Conservation (phyloP, 2,329 filamentous ascomycete genomes). For the Calonectria fujianensis region DNA sequence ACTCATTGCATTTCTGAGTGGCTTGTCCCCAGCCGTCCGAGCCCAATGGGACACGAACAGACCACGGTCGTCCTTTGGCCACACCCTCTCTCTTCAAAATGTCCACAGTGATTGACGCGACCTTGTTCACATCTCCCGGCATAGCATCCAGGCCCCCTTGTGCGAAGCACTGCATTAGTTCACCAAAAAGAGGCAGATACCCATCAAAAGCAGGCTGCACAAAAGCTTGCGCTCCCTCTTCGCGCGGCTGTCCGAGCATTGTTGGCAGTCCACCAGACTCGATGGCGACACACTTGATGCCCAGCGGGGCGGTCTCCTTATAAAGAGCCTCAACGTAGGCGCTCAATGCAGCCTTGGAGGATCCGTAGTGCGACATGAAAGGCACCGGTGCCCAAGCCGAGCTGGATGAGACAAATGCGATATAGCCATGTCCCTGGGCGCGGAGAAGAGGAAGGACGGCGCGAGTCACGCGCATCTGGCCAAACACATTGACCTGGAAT, state of each 20-base stretch:
- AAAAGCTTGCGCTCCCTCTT: constrained; percentile 22
- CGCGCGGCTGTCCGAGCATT: constrained; percentile 54
- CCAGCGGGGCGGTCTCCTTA: constrained; percentile 55
- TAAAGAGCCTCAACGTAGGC: constrained; percentile 55
- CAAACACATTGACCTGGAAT: constrained; percentile 57
- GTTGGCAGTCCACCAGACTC: constrained; percentile 59
- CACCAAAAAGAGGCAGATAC: constrained; percentile 26
- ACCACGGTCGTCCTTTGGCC: constrained; percentile 42
- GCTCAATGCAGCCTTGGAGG: constrained; percentile 57
- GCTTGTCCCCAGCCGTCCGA: constrained; percentile 34
- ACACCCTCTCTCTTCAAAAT: constrained; percentile 53
- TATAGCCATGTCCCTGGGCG: constrained; percentile 48
- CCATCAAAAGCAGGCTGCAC: constrained; percentile 2
- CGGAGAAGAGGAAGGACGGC: constrained; percentile 56
- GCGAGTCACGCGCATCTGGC: constrained; percentile 53
- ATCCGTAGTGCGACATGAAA: constrained; percentile 57
- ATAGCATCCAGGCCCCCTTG: neutral
- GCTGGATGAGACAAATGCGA: constrained; percentile 58
- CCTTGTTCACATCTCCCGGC: constrained; percentile 31
- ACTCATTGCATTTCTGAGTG: constrained; percentile 22
- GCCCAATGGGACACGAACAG: constrained; percentile 24
- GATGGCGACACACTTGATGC: constrained; percentile 57
- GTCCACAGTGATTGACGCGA: constrained; percentile 26
- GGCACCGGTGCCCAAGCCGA: constrained; percentile 55
- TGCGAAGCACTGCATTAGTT: constrained; percentile 21